A percentile compares a stretch with the other conserved stretches of the same genome.
Conservation (phyloP, 805 yeast genomes). For the Wickerhamiella siamensis region DNA sequence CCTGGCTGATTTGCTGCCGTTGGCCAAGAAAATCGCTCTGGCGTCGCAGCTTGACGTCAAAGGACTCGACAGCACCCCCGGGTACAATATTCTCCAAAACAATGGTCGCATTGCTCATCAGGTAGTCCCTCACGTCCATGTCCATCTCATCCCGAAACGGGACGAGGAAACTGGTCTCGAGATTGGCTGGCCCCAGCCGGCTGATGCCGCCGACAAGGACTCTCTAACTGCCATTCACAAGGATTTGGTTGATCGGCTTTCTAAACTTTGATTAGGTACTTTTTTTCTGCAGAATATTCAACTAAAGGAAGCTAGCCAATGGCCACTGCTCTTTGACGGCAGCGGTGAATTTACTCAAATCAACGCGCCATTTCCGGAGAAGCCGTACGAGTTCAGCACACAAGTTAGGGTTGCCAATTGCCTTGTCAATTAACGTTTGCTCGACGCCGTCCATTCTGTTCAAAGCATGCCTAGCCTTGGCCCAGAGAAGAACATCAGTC, state of each 20-base stretch:
- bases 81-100: slow-evolving; percentile 83
- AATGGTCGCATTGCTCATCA: slow-evolving; percentile 94
- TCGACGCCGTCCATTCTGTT: slow-evolving; percentile 12
- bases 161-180: slow-evolving; percentile 58
- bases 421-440: slow-evolving; percentile 4
- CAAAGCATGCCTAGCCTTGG: slow-evolving; percentile 14
- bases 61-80: slow-evolving; percentile 43
- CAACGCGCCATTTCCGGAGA: slow-evolving; percentile 9
- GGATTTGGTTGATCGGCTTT: slow-evolving; percentile 28
- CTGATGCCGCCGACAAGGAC: slow-evolving; percentile 52
- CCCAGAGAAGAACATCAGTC: slow-evolving; percentile 19
- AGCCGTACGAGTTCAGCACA: slow-evolving; percentile 7
- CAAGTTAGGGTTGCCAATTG: slow-evolving; percentile 1
- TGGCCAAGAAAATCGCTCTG: slow-evolving; percentile 71
- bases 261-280: background rate
- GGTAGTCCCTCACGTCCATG: slow-evolving; percentile 89
- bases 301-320: slow-evolving; percentile 5
- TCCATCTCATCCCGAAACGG: slow-evolving; percentile 88
- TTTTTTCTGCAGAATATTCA: too few relatives aligned
- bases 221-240: slow-evolving; percentile 49
- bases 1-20: slow-evolving; percentile 71
- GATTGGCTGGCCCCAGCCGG: slow-evolving; percentile 91
- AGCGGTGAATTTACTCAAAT: slow-evolving; percentile 5
- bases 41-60: slow-evolving; percentile 43
- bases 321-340: slow-evolving; percentile 14